Evolutionary conservation across 345 rosid genomes (phyloP), one percentile per base, ranked within the genome.

Genomic region (Bretschneidera sinensis): DNA sequence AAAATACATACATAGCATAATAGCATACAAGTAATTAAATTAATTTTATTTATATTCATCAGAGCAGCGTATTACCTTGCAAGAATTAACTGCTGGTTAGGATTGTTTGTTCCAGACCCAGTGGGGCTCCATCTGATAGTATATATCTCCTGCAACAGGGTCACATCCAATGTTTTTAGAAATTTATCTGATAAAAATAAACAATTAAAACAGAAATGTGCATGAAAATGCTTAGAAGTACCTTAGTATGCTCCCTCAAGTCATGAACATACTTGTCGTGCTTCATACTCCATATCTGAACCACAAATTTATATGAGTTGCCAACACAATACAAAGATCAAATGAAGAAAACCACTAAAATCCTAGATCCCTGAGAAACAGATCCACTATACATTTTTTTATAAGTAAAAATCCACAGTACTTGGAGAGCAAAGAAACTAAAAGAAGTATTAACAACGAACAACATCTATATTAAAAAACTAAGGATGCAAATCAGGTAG

Each of bases 71-170:
- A 51, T 63, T 54, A 88, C 99, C 97, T 91, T 6, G 97, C 99
- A 57, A 95, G 86, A 65, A 86, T 65, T 68, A 91, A 69, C 66
- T 69, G 96, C 61, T 86, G 91, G 75, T 95, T 95, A 66, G 96
- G 90, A 81, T 95, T 95, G 79, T 80, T 95, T 55, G 97, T 95
- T 64, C 88, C 92, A 34, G 78, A 62, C 58, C 98, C 99, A 17
- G 97, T 85, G 45, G 99, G 99, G 65, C 98, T 88, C 99, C 96
- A 95, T 76, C 90, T 85, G 69, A 88, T 81, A 10, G 96, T 85
- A 64, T 90, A 94, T 58, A 88, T 90, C 75, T 90, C 97, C 99
- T 94, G 79, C 59, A 73, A 49, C 34, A 21, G 47, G n/a, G 19
- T 55, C 60, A n/a, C n/a, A 39, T 39, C 45, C 45, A 39, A 31